Conservation (phyloP, 2,329 filamentous ascomycete species). For the Parasarocladium wereldwijsianum region DNA sequence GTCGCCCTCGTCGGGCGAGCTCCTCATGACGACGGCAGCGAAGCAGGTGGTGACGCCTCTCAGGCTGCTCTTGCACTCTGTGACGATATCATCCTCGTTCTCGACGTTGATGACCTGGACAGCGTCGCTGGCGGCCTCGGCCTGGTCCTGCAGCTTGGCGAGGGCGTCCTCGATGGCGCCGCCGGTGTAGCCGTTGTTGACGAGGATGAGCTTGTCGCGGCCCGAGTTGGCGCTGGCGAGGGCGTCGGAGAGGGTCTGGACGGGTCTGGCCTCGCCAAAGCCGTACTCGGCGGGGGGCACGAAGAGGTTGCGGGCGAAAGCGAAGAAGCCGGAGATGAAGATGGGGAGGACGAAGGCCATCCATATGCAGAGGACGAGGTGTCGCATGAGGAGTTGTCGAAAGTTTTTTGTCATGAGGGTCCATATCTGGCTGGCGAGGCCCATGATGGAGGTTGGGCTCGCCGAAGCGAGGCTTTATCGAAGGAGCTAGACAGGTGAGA, state of each 20-base stretch:
- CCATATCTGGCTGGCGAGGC: conserved; percentile 40
- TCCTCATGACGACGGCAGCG: conserved; percentile 58
- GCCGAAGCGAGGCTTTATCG: conserved; percentile 4
- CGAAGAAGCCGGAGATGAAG: conserved; percentile 42
- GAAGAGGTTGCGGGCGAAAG: conserved; percentile 70
- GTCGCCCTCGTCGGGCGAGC: conserved; percentile 56
- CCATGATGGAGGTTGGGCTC: conserved; percentile 23
- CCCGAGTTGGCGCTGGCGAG: conserved; percentile 41
- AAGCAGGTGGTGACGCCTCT: conserved; percentile 58
- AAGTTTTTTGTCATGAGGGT: conserved; percentile 50
- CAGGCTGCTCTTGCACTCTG: conserved; percentile 47
- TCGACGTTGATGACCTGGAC: conserved; percentile 40
- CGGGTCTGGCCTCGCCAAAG: conserved; percentile 44
- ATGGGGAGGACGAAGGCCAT: conserved; percentile 47
- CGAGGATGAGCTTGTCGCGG: conserved; percentile 58
- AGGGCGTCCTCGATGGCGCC: conserved; percentile 64
- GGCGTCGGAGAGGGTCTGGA: conserved; percentile 52
- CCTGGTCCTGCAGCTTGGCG: conserved; percentile 40
- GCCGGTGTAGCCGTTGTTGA: conserved; percentile 56
- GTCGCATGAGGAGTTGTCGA: conserved; percentile 40
- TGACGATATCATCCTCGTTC: conserved; percentile 41
- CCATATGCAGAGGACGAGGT: conserved; percentile 33
- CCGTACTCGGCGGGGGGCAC: conserved; percentile 64
- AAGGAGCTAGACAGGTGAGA: no score
- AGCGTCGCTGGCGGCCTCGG: conserved; percentile 35